Evolutionary conservation across 306 rosid genomes (phyloP).

Genomic region (Gastrolobium bilobum): DNA sequence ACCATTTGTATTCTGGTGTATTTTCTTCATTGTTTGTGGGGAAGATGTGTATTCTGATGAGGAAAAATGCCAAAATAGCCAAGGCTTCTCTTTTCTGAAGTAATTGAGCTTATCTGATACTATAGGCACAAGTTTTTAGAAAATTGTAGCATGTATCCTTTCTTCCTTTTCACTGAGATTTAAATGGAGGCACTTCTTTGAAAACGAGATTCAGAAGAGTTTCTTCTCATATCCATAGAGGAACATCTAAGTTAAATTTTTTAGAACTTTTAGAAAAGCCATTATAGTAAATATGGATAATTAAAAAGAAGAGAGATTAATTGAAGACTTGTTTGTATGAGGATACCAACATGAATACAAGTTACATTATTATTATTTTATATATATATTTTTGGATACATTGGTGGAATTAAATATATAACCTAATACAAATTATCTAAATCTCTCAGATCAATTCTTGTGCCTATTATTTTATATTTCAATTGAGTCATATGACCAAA

Average conservation of each 20-base stretch:
- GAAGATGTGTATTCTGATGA: constrained; percentile 23
- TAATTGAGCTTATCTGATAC: constrained; percentile 19
- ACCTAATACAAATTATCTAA: too few relatives aligned
- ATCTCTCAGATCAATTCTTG: too few relatives aligned
- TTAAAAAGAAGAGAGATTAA: neutral
- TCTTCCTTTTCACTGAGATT: neutral
- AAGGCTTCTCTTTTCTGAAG: constrained; percentile 6
- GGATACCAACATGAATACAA: neutral
- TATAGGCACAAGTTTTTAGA: constrained; percentile 1
- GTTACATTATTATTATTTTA: too few relatives aligned
- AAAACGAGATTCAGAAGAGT: neutral
- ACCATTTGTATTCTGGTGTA: constrained; percentile 30
- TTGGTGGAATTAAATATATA: too few relatives aligned
- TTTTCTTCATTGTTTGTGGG: constrained; percentile 30
- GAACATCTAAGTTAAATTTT: too few relatives aligned
- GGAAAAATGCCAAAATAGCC: constrained; percentile 25
- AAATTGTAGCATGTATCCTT: neutral
- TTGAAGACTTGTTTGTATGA: neutral
- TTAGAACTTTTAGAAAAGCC: neutral
- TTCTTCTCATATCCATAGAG: neutral
- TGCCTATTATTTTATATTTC: neutral
- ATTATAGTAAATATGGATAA: neutral
- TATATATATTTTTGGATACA: too few relatives aligned
- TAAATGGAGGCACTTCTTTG: neutral
- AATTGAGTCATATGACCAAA: neutral